Base-by-base conservation (phyloP, 306 rosid genomes). In the Pachyrhizus erosus region DNA sequence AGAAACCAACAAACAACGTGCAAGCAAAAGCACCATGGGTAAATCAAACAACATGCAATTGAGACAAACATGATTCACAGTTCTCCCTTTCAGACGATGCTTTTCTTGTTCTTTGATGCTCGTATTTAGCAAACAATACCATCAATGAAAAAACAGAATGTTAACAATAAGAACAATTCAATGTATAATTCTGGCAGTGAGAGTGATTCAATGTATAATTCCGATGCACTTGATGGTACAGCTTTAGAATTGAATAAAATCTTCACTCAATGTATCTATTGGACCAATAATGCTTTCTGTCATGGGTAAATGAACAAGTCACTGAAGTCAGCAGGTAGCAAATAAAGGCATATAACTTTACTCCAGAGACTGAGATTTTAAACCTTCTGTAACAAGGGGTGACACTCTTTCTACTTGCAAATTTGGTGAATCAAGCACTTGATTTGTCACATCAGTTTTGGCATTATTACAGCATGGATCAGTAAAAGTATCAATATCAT, bases 331-430 rank as follows among this genome's bases (percentile, higher is more conserved):
- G 77, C 52, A 79, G 55, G 33, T 14, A 87, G 78, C 51, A 78
- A 73, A 21, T 18, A 49, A 68, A 75, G 24, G 70, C 69, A 84
- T 2, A 46, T 70, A 79, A 81, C 81, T 70, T 77, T 86, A 84
- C 84, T 81, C 84, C 42, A 61, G 18, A 55, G 82, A 75, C 75
- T 78, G 86, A 76, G 83, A 87, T 73, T 78, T 82, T 82, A 86
- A 70, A 72, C 82, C 62, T 70, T 87, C 87, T 14, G 77, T 58
- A 80, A 75, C 67, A 85, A 80, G 42, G 13, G 85, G 73, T 71
- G 87, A 73, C 69, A 60, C 70, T 80, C 82, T 81, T 83, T 89
- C 92, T 45, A 49, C 86, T 70, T 84, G 88, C 57, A 88, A 75
- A 83, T 62, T 81, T 71, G 81, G 66, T 29, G 82, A 71, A 79